phyloP scores from a whole-genome alignment of 345 rosid genomes.

The Ceriops zippeliana region DNA sequence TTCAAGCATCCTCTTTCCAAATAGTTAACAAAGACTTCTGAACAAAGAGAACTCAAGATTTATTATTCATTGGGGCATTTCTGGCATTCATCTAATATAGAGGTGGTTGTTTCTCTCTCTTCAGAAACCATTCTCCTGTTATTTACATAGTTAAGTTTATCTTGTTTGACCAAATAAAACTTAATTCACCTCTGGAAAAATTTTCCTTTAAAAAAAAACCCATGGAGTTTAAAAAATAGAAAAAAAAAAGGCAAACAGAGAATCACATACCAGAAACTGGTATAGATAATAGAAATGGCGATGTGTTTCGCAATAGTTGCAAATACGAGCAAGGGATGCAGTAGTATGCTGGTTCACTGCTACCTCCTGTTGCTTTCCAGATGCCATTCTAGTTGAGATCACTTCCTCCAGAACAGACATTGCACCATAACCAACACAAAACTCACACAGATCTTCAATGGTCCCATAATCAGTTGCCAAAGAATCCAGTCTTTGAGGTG shows the following conservation, averaged over 20 bases:
- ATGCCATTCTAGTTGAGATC: slow-evolving; percentile 56
- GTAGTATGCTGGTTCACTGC: slow-evolving; percentile 59
- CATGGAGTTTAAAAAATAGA: neutral
- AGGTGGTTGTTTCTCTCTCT: no score
- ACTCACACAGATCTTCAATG: slow-evolving; percentile 78
- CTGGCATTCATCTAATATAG: no score
- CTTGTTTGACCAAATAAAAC: neutral
- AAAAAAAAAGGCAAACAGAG: neutral
- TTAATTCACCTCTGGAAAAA: neutral
- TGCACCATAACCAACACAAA: slow-evolving; percentile 77
- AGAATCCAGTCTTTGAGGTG: slow-evolving; percentile 90
- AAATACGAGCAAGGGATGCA: slow-evolving; percentile 72
- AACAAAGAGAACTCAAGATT: no score
- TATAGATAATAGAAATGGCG: slow-evolving; percentile 83
- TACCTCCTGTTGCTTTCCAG: slow-evolving; percentile 54
- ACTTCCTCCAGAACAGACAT: slow-evolving; percentile 80
- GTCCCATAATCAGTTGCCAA: slow-evolving; percentile 91
- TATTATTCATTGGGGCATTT: no score
- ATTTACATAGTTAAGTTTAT: neutral
- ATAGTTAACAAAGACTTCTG: no score
- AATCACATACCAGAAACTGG: slow-evolving; percentile 64
- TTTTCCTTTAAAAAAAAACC: neutral
- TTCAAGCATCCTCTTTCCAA: no score
- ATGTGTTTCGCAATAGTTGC: slow-evolving; percentile 77
- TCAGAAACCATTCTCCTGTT: neutral